Conservation (phyloP, 768 basidiomycete genomes). For the Tubosaeta sp. region DNA sequence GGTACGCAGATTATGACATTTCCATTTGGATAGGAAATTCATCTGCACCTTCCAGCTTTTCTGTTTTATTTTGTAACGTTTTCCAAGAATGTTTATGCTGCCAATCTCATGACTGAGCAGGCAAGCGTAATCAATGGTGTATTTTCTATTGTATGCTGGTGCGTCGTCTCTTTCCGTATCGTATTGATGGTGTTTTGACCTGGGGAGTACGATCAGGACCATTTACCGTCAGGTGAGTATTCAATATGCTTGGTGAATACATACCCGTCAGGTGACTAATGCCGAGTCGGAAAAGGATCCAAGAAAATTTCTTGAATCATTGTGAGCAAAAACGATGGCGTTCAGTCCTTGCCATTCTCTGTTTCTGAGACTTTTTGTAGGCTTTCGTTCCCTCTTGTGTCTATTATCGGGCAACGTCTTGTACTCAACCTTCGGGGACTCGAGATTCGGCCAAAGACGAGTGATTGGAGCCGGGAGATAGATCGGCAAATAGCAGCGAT, state of each 20-base stretch:
- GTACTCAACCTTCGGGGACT: conserved; percentile 19
- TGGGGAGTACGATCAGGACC: conserved; percentile 1
- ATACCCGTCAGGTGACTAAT: background rate
- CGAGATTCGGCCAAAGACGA: background rate
- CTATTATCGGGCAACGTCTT: conserved; percentile 21
- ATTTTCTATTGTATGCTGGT: conserved; percentile 12
- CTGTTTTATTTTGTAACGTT: conserved; percentile 14
- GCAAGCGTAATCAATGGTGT: conserved; percentile 4
- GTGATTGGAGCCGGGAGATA: conserved; percentile 5
- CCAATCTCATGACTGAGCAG: background rate
- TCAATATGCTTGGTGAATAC: background rate
- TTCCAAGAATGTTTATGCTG: background rate
- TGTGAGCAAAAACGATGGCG: conserved; percentile 5
- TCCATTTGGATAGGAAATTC: background rate
- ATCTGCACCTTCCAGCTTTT: conserved; percentile 3
- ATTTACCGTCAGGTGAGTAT: conserved; percentile 8
- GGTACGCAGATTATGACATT: conserved; percentile 10
- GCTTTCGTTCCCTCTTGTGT: conserved; percentile 6
- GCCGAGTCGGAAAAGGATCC: conserved; percentile 9
- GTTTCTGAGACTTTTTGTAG: background rate
- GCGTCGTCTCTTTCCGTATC: background rate
- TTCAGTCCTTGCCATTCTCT: background rate
- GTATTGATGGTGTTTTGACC: background rate
- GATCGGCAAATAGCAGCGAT: background rate
- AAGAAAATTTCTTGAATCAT: conserved; percentile 6